Percentiles rank a stretch among this genome's conserved stretches.
Conservation (phyloP, 441 rosid genomes). For the Aquilaria agallochum region DNA sequence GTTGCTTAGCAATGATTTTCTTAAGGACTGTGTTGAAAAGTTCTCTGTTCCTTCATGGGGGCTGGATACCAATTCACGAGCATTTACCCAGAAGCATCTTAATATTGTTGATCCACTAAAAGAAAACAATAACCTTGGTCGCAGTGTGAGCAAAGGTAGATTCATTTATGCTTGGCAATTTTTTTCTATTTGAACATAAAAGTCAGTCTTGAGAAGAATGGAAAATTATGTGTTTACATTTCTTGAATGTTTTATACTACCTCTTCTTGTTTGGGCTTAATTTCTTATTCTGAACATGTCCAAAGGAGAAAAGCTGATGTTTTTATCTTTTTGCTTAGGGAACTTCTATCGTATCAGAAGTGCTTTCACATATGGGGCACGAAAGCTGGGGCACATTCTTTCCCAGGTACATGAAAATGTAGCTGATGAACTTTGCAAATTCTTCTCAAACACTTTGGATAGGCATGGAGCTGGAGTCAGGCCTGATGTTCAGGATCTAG, state of each 20-base stretch:
- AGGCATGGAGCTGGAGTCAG: slow-evolving; percentile 80
- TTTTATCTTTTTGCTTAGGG: slow-evolving; percentile 28
- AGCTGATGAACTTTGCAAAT: slow-evolving; percentile 42
- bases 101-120: slow-evolving; percentile 87
- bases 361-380: slow-evolving; percentile 74
- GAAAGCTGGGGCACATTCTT: slow-evolving; percentile 53
- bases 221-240: no score
- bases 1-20: slow-evolving; percentile 60
- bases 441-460: slow-evolving; percentile 60
- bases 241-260: no score
- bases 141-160: slow-evolving; percentile 91
- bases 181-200: no score
- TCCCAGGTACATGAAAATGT: slow-evolving; percentile 42
- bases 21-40: slow-evolving; percentile 52
- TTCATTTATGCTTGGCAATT: no score
- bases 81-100: slow-evolving; percentile 65
- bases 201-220: no score
- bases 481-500: slow-evolving; percentile 70
- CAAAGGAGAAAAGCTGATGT: background rate
- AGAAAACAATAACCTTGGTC: slow-evolving; percentile 92
- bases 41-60: slow-evolving; percentile 66
- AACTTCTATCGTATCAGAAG: slow-evolving; percentile 68
- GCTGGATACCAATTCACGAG: slow-evolving; percentile 50
- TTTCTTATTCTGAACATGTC: no score
- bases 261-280: no score